Percentiles rank a stretch among this genome's conserved stretches.
Evolutionary conservation across 2,329 filamentous ascomycete species (phyloP).

Genomic region (Penicillium polonicum): DNA sequence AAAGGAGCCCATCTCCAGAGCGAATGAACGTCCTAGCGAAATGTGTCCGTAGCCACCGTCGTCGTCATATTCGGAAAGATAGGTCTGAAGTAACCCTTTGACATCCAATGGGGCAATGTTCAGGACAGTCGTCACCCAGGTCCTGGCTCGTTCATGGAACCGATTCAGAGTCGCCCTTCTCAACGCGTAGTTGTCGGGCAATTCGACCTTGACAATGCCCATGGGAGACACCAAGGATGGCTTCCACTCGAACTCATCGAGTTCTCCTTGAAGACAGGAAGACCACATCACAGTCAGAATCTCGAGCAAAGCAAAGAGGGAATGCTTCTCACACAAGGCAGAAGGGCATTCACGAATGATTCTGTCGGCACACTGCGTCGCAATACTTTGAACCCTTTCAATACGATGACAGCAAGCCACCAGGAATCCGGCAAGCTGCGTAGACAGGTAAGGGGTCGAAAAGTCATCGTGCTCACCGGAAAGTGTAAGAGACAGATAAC

Average conservation of each 20-base stretch:
- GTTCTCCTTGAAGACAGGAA: slow-evolving; percentile 89
- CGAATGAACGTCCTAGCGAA: slow-evolving; percentile 89
- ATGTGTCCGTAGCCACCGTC: slow-evolving; percentile 89
- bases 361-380: slow-evolving; percentile 76
- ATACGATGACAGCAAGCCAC: slow-evolving; percentile 92
- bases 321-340: slow-evolving; percentile 82
- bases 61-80: slow-evolving; percentile 91
- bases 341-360: slow-evolving; percentile 85
- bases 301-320: slow-evolving; percentile 89
- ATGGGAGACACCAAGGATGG: slow-evolving; percentile 75
- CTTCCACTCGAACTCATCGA: slow-evolving; percentile 86
- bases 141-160: slow-evolving; percentile 72
- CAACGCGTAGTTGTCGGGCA: slow-evolving; percentile 90
- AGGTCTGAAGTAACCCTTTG: slow-evolving; percentile 90
- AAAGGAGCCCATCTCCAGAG: slow-evolving; percentile 82
- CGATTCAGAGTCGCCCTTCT: slow-evolving; percentile 75
- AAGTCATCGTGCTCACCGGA: slow-evolving; percentile 71
- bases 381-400: slow-evolving; percentile 83
- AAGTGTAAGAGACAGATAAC: slow-evolving; percentile 75
- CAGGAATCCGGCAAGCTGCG: slow-evolving; percentile 82
- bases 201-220: slow-evolving; percentile 76
- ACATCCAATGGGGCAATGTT: slow-evolving; percentile 87
- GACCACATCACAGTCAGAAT: slow-evolving; percentile 92
- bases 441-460: slow-evolving; percentile 86
- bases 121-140: slow-evolving; percentile 78